A percentile compares a stretch with the other conserved stretches of the same genome.
phyloP scores from a whole-genome alignment of 371 early-diverging fungal genomes.

The Nematocida sp. region DNA sequence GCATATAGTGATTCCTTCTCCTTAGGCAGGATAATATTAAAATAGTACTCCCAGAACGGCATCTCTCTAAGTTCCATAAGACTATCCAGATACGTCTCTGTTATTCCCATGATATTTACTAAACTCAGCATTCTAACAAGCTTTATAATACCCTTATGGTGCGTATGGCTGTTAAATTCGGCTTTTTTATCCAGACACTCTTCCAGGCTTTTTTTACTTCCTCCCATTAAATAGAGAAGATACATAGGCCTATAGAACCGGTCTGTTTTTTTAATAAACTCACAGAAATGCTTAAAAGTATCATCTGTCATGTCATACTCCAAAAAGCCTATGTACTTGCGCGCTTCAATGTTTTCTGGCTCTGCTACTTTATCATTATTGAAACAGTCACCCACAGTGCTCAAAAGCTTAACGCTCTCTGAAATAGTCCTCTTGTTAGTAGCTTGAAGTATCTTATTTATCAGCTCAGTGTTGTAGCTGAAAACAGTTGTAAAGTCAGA shows the following conservation, averaged over 20 bases:
- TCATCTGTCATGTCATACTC: slow-evolving; percentile 40
- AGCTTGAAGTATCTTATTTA: slow-evolving; percentile 14
- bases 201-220: background rate
- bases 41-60: slow-evolving; percentile 38
- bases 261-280: slow-evolving; percentile 18
- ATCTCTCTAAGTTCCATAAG: background rate
- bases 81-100: background rate
- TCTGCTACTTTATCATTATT: background rate
- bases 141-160: background rate
- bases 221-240: slow-evolving; percentile 9
- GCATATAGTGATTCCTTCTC: slow-evolving; percentile 1
- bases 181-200: slow-evolving; percentile 6
- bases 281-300: slow-evolving; percentile 2
- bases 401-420: slow-evolving; percentile 27
- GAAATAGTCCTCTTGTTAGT: slow-evolving; percentile 13
- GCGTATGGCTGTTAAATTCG: slow-evolving; percentile 9
- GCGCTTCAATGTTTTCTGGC: background rate
- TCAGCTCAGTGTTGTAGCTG: slow-evolving; percentile 1
- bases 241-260: slow-evolving; percentile 1
- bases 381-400: slow-evolving; percentile 35
- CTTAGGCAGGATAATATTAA: slow-evolving; percentile 6
- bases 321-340: slow-evolving; percentile 18
- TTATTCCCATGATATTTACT: background rate
- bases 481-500: slow-evolving; percentile 32
- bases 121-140: slow-evolving; percentile 19